phyloP scores from a whole-genome alignment of 225 moss, liverwort and hornwort species.

The Rhytidiadelphus loreus region DNA sequence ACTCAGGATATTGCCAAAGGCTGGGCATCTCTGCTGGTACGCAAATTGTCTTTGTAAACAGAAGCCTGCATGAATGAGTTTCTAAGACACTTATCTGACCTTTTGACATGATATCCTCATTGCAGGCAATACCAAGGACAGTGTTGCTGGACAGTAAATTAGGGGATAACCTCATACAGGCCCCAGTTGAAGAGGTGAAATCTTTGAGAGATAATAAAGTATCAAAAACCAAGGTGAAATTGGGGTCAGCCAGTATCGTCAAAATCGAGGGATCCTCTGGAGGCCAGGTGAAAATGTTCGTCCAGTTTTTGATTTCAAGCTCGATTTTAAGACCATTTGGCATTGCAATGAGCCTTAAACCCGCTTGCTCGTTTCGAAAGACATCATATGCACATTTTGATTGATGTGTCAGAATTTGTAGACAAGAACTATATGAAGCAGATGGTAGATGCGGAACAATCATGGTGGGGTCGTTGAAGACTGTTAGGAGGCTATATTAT shows the following conservation, averaged over 20 bases:
- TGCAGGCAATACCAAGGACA: constrained; percentile 63
- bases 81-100: neutral
- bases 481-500: neutral
- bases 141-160: constrained; percentile 47
- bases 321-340: neutral
- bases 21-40: constrained; percentile 61
- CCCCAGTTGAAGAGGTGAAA: constrained; percentile 61
- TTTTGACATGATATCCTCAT: neutral
- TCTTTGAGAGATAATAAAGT: constrained; percentile 20
- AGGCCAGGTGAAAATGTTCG: constrained; percentile 32
- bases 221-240: neutral
- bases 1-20: constrained; percentile 48
- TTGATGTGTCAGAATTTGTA: neutral
- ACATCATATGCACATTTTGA: neutral
- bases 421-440: neutral
- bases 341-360: neutral
- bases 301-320: neutral
- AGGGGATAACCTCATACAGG: constrained; percentile 40
- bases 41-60: neutral
- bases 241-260: constrained; percentile 34
- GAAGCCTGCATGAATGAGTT: neutral
- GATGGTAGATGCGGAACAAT: neutral
- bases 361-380: neutral
- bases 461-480: neutral
- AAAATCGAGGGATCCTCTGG: constrained; percentile 60